Conservation (phyloP, 2,329 filamentous ascomycete species). For the Pseudocercospora fijiensis region DNA sequence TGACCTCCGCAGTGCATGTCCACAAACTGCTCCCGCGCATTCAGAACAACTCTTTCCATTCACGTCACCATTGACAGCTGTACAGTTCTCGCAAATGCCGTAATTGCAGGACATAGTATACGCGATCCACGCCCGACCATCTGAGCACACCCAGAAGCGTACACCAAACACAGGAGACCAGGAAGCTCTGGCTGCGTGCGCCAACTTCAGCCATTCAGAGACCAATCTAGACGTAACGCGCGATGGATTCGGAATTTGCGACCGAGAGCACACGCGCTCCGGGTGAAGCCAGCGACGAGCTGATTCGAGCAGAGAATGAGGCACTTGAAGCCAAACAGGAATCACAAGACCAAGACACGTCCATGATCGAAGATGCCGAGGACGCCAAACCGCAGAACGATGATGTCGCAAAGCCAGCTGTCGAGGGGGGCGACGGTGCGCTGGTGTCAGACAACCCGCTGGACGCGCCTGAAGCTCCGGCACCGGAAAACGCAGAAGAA, state of each 20-base stretch:
- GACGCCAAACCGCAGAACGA: slow-evolving; percentile 22
- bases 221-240: background rate
- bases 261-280: slow-evolving; percentile 36
- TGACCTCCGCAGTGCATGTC: background rate
- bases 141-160: background rate
- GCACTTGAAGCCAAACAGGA: slow-evolving; percentile 33
- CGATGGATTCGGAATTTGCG: slow-evolving; percentile 31
- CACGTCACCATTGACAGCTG: background rate
- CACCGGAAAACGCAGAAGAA: slow-evolving; percentile 37
- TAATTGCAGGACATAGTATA: background rate
- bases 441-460: slow-evolving; percentile 42
- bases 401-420: slow-evolving; percentile 13
- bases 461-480: slow-evolving; percentile 39
- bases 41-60: background rate
- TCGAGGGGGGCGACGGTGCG: slow-evolving; percentile 18
- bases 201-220: background rate
- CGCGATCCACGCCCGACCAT: background rate
- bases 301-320: slow-evolving; percentile 40
- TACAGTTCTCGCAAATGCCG: background rate
- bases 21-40: background rate
- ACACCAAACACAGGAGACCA: background rate
- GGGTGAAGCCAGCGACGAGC: slow-evolving; percentile 37
- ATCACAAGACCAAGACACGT: slow-evolving; percentile 35
- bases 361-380: slow-evolving; percentile 37
- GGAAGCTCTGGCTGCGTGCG: slow-evolving; percentile 1